Evolutionary conservation across 495 filamentous ascomycete genomes (phyloP).

Genomic region (Talaromyces adpressus): DNA sequence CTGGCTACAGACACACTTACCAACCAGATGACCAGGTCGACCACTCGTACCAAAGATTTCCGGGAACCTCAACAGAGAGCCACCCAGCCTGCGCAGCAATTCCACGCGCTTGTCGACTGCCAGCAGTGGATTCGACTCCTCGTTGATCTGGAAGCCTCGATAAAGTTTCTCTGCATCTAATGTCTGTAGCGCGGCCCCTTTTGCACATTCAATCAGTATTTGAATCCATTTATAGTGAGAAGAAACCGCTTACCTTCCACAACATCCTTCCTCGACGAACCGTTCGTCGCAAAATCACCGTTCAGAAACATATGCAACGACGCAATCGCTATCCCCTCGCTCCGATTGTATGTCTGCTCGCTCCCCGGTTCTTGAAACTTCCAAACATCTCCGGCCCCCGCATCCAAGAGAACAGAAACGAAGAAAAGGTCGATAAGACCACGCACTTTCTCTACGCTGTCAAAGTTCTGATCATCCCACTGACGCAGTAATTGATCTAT

Average conservation of each 20-base stretch:
- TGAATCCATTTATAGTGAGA: neutral
- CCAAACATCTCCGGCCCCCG: constrained; percentile 78
- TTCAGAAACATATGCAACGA: constrained; percentile 52
- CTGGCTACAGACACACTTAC: constrained; percentile 20
- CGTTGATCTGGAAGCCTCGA: constrained; percentile 36
- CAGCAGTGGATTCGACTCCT: constrained; percentile 40
- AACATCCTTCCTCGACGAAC: neutral
- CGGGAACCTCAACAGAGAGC: constrained; percentile 36
- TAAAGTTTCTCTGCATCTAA: constrained; percentile 4
- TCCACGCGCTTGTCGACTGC: constrained; percentile 41
- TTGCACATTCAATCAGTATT: neutral
- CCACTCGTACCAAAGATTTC: constrained; percentile 44
- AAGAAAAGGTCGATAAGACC: constrained; percentile 80
- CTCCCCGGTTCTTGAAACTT: constrained; percentile 44
- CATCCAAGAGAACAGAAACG: constrained; percentile 85
- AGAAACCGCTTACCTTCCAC: neutral
- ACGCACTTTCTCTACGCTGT: constrained; percentile 65
- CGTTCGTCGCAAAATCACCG: constrained; percentile 17
- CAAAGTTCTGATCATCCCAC: constrained; percentile 51
- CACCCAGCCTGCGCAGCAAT: constrained; percentile 40
- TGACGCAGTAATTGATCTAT: constrained; percentile 63
- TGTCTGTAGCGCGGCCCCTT: neutral
- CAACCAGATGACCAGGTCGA: constrained; percentile 49
- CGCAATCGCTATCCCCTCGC: constrained; percentile 54
- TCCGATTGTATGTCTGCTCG: constrained; percentile 40